Percentiles rank a stretch among this genome's conserved stretches.
Evolutionary conservation across 768 basidiomycete species (phyloP).

Genomic region (Cystobasidiopsis lactophilus): DNA sequence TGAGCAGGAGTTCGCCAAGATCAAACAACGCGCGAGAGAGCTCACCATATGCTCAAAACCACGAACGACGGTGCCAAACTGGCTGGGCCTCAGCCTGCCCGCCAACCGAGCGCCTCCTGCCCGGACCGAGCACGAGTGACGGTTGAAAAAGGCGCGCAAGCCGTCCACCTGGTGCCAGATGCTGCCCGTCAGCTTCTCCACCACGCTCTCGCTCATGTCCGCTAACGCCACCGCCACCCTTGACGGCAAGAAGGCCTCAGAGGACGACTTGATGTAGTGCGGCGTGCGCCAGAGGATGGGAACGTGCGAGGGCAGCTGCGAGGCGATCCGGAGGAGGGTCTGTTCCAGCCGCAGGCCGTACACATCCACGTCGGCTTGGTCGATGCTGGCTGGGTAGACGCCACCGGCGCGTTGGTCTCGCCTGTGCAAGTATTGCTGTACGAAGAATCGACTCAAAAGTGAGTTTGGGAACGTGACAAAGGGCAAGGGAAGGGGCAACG

Average conservation of each 20-base stretch:
- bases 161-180: neutral
- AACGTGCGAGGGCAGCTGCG: neutral
- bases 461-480: no score
- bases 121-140: neutral
- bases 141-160: neutral
- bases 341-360: neutral
- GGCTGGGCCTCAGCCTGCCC: neutral
- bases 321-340: neutral
- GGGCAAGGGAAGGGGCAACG: no score
- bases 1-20: no score
- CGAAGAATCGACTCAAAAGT: no score
- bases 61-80: neutral
- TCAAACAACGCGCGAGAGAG: no score
- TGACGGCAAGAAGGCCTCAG: neutral
- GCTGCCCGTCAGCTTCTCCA: neutral
- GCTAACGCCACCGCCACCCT: neutral
- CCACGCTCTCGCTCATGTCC: neutral
- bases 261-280: neutral
- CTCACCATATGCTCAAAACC: neutral
- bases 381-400: neutral
- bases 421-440: neutral
- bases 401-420: neutral
- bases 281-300: constrained; percentile 1
- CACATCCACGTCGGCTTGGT: neutral
- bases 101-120: neutral